Percentiles rank a stretch among this genome's conserved stretches.
Evolutionary conservation across 768 basidiomycete species (phyloP).

Genomic region (Trametes gibbosa): DNA sequence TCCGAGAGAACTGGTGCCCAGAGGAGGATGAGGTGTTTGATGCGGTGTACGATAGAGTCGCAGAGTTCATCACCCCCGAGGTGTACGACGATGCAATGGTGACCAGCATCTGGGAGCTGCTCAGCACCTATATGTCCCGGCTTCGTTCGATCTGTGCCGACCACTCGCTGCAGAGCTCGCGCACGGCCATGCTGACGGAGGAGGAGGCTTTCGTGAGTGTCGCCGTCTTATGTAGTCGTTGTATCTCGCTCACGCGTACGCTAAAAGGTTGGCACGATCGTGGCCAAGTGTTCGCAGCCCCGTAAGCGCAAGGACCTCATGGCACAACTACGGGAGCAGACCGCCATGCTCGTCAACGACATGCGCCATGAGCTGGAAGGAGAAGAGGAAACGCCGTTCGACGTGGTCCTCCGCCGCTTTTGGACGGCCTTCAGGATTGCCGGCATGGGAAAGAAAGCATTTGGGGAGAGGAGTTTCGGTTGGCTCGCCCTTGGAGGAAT

Average conservation of each 20-base stretch:
- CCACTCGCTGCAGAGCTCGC: slow-evolving; percentile 45
- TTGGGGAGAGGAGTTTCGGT: slow-evolving; percentile 61
- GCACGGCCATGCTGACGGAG: slow-evolving; percentile 47
- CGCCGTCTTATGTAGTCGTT: too few relatives aligned
- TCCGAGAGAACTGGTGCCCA: slow-evolving; percentile 1
- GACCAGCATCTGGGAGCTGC: slow-evolving; percentile 20
- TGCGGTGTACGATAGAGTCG: slow-evolving; percentile 23
- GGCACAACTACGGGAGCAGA: slow-evolving; percentile 53
- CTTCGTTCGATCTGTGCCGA: slow-evolving; percentile 47
- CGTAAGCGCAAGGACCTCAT: slow-evolving; percentile 52
- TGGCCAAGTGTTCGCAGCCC: slow-evolving; percentile 58
- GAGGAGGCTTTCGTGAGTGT: slow-evolving; percentile 50
- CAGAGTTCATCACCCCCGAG: slow-evolving; percentile 23
- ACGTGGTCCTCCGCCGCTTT: slow-evolving; percentile 43
- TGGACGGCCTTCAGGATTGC: slow-evolving; percentile 59
- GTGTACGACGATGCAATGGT: slow-evolving; percentile 5
- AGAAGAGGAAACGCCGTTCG: slow-evolving; percentile 39
- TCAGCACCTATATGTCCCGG: slow-evolving; percentile 42
- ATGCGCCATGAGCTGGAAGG: slow-evolving; percentile 51
- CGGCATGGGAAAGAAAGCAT: slow-evolving; percentile 33
- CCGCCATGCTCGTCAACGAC: slow-evolving; percentile 47
- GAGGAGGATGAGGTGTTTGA: slow-evolving; percentile 11
- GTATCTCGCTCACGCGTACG: neutral
- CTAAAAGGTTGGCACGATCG: slow-evolving; percentile 53
- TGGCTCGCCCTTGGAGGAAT: slow-evolving; percentile 58